Percentiles rank a stretch among this genome's conserved stretches.
These are phyloP conservation scores for Graphium sp. DNA, from an alignment of 2,329 filamentous ascomycete genomes.

Conservation along the genomic window DNA sequence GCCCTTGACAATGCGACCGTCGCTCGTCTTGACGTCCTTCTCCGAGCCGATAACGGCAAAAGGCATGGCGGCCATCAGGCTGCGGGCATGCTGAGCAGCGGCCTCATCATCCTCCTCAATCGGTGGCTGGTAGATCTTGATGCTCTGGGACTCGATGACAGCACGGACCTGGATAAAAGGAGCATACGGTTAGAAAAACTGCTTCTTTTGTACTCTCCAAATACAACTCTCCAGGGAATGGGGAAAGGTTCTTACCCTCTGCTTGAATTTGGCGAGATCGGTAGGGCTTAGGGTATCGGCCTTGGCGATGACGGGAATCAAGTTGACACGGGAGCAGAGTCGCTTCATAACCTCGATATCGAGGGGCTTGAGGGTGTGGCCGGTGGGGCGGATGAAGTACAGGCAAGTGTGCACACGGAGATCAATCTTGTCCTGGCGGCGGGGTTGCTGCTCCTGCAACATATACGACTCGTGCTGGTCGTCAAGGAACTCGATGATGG, in stretches of 20 bases:
- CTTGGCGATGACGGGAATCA: slow-evolving; percentile 97
- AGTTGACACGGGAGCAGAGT: slow-evolving; percentile 90
- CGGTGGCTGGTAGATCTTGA: slow-evolving; percentile 98
- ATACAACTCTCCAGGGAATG: too few relatives aligned
- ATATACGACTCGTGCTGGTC: slow-evolving; percentile 99
- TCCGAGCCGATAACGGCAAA: slow-evolving; percentile 98
- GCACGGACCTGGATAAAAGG: slow-evolving; percentile 55
- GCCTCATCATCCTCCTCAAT: slow-evolving; percentile 97
- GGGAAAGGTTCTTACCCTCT: slow-evolving; percentile 47
- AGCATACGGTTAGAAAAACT: slow-evolving; percentile 13
- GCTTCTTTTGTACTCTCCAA: not conserved
- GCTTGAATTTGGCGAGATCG: slow-evolving; percentile 88
- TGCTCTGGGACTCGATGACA: slow-evolving; percentile 94
- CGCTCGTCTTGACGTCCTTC: slow-evolving; percentile 94
- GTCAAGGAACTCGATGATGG: slow-evolving; percentile 98
- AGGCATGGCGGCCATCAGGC: slow-evolving; percentile 91
- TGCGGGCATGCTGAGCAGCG: slow-evolving; percentile 84
- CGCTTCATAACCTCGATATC: slow-evolving; percentile 99
- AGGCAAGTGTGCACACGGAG: slow-evolving; percentile 95
- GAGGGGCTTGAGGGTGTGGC: slow-evolving; percentile 94
- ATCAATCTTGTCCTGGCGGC: slow-evolving; percentile 96
- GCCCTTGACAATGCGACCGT: slow-evolving; percentile 95
- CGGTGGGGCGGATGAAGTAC: slow-evolving; percentile 98
- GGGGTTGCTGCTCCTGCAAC: slow-evolving; percentile 98
- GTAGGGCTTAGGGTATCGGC: slow-evolving; percentile 90